Conservation (phyloP, 306 rosid genomes). For the Hylodesmum podocarpum region DNA sequence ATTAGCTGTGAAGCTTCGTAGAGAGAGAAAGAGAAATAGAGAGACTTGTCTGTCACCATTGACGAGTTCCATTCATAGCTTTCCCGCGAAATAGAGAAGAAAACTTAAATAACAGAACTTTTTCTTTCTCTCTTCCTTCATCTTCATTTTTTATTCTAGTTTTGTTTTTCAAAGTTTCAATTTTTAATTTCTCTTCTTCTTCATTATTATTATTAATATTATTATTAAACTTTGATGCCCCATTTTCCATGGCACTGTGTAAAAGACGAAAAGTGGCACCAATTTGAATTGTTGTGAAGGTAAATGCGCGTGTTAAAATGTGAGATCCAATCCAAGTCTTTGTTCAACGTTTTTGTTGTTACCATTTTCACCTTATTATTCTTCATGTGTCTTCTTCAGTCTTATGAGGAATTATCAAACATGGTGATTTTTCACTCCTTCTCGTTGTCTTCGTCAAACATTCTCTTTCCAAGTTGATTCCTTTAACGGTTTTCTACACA, state of each 20-base stretch:
- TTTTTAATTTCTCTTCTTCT: background rate
- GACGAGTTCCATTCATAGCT: conserved; percentile 47
- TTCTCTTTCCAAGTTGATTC: conserved; percentile 22
- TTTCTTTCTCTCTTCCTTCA: background rate
- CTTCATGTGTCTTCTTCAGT: background rate
- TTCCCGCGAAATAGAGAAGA: conserved; percentile 55
- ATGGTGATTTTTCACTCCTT: conserved; percentile 15
- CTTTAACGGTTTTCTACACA: conserved; percentile 23
- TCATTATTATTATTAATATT: too few relatives aligned
- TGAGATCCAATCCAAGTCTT: conserved; percentile 50
- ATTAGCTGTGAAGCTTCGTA: conserved; percentile 31
- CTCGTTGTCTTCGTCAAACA: conserved; percentile 18
- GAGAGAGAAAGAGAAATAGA: conserved; percentile 10
- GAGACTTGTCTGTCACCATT: conserved; percentile 42
- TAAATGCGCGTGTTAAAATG: conserved; percentile 58
- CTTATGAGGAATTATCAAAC: conserved; percentile 14
- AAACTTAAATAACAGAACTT: background rate
- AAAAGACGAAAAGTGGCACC: background rate
- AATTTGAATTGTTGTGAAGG: conserved; percentile 13
- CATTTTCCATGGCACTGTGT: conserved; percentile 11
- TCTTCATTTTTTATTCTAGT: background rate
- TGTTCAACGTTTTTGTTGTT: conserved; percentile 25
- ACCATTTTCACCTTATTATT: background rate
- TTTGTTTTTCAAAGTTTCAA: background rate
- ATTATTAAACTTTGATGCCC: background rate